Conservation (phyloP, 371 early-diverging fungal species). For the Saksenaea vasiformis region DNA sequence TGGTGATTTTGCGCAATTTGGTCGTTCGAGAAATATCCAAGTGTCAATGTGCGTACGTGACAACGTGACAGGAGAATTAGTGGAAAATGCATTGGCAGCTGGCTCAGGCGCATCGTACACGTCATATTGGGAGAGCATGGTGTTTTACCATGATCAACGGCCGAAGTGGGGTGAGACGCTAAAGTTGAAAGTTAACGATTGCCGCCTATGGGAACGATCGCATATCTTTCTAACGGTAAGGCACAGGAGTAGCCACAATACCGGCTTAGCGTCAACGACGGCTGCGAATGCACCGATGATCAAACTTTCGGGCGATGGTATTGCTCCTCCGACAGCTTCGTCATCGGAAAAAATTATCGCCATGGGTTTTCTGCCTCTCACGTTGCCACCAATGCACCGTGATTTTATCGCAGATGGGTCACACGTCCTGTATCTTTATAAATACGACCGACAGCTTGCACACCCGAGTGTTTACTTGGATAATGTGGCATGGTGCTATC, state of each 20-base stretch:
- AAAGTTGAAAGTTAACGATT: slow-evolving; percentile 54
- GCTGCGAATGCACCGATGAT: not conserved
- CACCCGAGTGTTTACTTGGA: slow-evolving; percentile 53
- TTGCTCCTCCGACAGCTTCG: slow-evolving; percentile 9
- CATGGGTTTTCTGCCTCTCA: slow-evolving; percentile 66
- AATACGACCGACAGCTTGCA: slow-evolving; percentile 55
- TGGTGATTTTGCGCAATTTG: slow-evolving; percentile 64
- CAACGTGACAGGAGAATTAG: slow-evolving; percentile 54
- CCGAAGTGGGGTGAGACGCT: slow-evolving; percentile 74
- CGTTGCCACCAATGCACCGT: slow-evolving; percentile 49
- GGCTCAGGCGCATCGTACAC: slow-evolving; percentile 54
- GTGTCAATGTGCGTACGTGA: slow-evolving; percentile 63
- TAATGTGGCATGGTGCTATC: slow-evolving; percentile 34
- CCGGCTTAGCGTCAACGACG: slow-evolving; percentile 12
- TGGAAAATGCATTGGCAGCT: slow-evolving; percentile 56
- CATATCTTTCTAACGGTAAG: slow-evolving; percentile 67
- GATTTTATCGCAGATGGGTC: slow-evolving; percentile 65
- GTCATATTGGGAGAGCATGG: slow-evolving; percentile 60
- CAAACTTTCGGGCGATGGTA: not conserved
- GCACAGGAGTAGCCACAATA: slow-evolving; percentile 42
- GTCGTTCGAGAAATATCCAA: slow-evolving; percentile 62
- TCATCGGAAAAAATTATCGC: slow-evolving; percentile 46
- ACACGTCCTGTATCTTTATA: slow-evolving; percentile 67
- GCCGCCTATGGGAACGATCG: slow-evolving; percentile 52
- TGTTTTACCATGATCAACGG: slow-evolving; percentile 65